Evolutionary conservation across 345 rosid species (phyloP), one percentile per base, ranked within the genome.

Genomic region (Salix arbutifolia): DNA sequence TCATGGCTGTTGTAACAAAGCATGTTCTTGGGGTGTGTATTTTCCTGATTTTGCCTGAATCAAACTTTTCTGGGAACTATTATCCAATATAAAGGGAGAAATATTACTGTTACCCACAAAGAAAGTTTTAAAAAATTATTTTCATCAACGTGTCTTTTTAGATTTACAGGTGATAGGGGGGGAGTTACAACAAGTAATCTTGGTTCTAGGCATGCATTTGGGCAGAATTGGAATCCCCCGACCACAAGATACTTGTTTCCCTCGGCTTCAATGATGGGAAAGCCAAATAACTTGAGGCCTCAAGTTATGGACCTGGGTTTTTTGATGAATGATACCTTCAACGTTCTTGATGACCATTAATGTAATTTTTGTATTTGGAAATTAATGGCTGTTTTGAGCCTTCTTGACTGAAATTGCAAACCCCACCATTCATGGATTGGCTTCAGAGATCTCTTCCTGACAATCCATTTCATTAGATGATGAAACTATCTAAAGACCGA

Each of bases 181-280:
- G 95, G 90, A 87, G 78, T 96, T 68, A 90, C 91, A 67, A 86
- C 95, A 56, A 86, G 80, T 60, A 85, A 92, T 85, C 71, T 37
- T 91, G 76, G 86, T 92, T 75, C 90, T 93, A 1, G 97, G 94
- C 61, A 28, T 28, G n/a, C n/a, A 85, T 96, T 67, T 93, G 99
- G 98, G 88, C 89, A 25, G 89, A 87, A 81, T 87, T 77, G 65
- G 95, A 90, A 65, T 91, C 97, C 62, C 91, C 91, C 4, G 97
- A 93, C 78, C 92, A 90, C 84, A 92, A 89, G 88, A 84, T 92
- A 81, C 19, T 93, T 79, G 85, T 82, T 52, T 70, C 83, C 73
- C 86, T 93, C 56, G 98, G 97, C 70, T 96, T 96, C 77, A 84
- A 79, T 65, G 92, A 92, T 81, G 90, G 81, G 67, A 93, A 88